phyloP scores from a whole-genome alignment of 148 eudicot species.

The Oxyria digyna region DNA sequence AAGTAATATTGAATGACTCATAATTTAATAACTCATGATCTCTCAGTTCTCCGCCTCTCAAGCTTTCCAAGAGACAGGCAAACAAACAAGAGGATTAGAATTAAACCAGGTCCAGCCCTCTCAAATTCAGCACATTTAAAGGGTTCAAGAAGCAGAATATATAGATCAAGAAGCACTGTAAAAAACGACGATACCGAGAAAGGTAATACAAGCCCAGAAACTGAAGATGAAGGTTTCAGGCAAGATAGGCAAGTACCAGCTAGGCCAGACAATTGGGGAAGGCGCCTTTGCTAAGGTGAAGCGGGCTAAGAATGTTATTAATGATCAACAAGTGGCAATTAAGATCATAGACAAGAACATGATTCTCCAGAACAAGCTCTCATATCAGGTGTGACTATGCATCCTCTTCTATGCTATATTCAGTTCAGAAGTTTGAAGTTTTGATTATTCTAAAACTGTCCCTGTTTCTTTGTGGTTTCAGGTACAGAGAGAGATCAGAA shows the following conservation, averaged over 20 bases:
- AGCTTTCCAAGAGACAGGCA: neutral
- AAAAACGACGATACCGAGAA: neutral
- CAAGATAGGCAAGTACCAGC: conserved; percentile 38
- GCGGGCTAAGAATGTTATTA: conserved; percentile 23
- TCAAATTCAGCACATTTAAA: neutral
- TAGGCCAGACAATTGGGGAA: conserved; percentile 39
- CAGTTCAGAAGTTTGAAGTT: neutral
- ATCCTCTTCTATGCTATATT: neutral
- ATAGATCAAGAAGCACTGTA: neutral
- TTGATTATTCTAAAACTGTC: neutral
- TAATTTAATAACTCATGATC: neutral
- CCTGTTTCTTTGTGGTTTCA: neutral
- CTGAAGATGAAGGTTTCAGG: conserved; percentile 20
- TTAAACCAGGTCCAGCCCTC: neutral
- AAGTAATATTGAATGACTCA: neutral
- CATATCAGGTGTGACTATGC: conserved; percentile 25
- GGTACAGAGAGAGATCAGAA: conserved; percentile 43
- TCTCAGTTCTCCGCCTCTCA: conserved; percentile 6
- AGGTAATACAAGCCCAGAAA: neutral
- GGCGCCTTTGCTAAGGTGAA: conserved; percentile 51
- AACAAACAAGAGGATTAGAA: neutral
- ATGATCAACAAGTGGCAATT: conserved; percentile 32
- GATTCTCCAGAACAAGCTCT: conserved; percentile 33
- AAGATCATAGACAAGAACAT: conserved; percentile 47
- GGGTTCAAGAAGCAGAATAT: neutral